Conservation (phyloP, 1,284 basidiomycete genomes). For the Fomitopsis schrenkii region DNA sequence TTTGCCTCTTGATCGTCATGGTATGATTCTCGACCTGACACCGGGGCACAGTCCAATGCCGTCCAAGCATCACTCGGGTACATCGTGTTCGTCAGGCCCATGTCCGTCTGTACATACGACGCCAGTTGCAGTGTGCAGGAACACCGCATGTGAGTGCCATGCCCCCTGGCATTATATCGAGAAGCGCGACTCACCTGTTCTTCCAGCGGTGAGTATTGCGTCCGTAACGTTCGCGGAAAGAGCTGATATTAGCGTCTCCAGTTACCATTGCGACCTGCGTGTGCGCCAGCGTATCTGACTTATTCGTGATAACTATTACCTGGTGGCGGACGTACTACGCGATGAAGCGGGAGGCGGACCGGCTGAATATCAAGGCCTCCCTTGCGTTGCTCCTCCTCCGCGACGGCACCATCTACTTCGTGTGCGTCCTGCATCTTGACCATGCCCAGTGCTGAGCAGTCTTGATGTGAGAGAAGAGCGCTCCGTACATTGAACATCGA, state of each 20-base stretch:
- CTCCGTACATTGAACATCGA: too few species aligned
- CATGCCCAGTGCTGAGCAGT: background rate
- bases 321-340: background rate
- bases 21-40: background rate
- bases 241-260: background rate
- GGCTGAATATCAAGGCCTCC: background rate
- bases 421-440: background rate
- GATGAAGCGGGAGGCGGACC: background rate
- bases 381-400: background rate
- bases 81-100: background rate
- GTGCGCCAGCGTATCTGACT: background rate
- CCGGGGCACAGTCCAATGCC: background rate
- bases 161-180: background rate
- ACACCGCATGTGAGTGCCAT: background rate
- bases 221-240: too few species aligned
- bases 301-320: background rate
- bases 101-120: background rate
- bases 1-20: background rate
- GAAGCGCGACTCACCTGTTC: too few species aligned
- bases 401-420: conserved; percentile 3
- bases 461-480: too few species aligned
- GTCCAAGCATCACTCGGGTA: background rate
- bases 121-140: background rate
- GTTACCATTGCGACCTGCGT: background rate
- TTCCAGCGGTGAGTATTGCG: too few species aligned